These are phyloP conservation scores for Chytriomyces sp. DNA, from an alignment of 192 early-diverging fungal species.

Conservation along the genomic window DNA sequence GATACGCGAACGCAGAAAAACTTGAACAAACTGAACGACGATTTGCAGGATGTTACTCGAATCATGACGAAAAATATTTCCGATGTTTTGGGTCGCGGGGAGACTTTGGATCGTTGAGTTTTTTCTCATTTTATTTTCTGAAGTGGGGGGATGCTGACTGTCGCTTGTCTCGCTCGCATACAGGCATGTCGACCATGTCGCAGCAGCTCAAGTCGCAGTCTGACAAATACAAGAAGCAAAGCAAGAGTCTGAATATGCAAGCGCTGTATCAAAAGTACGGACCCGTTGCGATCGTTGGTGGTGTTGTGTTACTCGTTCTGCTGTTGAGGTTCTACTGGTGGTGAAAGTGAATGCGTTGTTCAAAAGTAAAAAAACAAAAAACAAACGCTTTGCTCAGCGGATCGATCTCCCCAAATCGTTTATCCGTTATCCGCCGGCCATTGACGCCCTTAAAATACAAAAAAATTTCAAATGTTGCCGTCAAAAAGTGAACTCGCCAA, in stretches of 20 bases:
- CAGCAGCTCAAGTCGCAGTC: constrained; percentile 71
- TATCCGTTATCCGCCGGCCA: too few relatives aligned
- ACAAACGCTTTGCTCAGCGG: too few relatives aligned
- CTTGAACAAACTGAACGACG: constrained; percentile 91
- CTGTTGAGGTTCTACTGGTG: constrained; percentile 67
- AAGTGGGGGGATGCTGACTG: neutral
- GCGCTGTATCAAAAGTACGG: constrained; percentile 95
- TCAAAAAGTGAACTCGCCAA: too few relatives aligned
- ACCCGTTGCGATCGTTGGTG: constrained; percentile 77
- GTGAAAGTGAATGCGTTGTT: neutral
- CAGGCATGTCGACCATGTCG: constrained; percentile 71
- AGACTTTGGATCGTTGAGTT: constrained; percentile 70
- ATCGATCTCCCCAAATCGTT: too few relatives aligned
- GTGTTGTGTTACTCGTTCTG: constrained; percentile 82
- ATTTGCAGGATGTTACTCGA: constrained; percentile 92
- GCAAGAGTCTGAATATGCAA: constrained; percentile 86
- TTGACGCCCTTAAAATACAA: too few relatives aligned
- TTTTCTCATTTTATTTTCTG: neutral
- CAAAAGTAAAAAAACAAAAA: too few relatives aligned
- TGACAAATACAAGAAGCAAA: constrained; percentile 84
- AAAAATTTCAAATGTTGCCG: too few relatives aligned
- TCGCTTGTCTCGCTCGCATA: neutral
- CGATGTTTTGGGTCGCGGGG: constrained; percentile 90
- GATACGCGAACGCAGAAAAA: constrained; percentile 93
- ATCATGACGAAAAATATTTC: constrained; percentile 99